phyloP scores from a whole-genome alignment of 2,329 filamentous ascomycete species.

The Salinomyces thailandicus region DNA sequence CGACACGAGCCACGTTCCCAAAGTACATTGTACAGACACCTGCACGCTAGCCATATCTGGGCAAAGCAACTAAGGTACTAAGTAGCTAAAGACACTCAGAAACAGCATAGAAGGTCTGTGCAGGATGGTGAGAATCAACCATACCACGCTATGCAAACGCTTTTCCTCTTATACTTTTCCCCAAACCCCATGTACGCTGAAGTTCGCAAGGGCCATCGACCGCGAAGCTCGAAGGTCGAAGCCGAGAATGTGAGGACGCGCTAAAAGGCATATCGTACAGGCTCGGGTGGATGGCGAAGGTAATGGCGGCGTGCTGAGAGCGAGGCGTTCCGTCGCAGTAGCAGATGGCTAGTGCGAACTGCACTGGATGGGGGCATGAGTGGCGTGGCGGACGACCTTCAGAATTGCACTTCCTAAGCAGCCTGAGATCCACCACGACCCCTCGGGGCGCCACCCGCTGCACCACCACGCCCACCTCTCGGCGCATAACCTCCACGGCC shows the following conservation, averaged over 20 bases:
- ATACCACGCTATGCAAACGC: background rate
- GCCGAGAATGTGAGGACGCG: too few species aligned
- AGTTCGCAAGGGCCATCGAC: background rate
- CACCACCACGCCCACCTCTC: conserved; percentile 35
- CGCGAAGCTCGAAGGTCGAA: background rate
- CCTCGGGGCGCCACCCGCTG: conserved; percentile 1
- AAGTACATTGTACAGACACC: too few species aligned
- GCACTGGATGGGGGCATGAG: background rate
- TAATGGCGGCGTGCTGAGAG: background rate
- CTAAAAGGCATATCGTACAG: background rate
- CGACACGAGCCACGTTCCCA: too few species aligned
- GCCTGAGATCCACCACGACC: background rate
- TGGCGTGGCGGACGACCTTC: background rate
- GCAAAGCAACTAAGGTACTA: too few species aligned
- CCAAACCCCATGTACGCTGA: background rate
- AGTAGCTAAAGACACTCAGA: too few species aligned
- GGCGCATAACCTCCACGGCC: conserved; percentile 48
- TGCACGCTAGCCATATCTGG: too few species aligned
- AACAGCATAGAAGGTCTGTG: too few species aligned
- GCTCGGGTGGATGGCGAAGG: background rate
- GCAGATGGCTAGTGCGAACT: too few species aligned
- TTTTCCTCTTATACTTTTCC: background rate
- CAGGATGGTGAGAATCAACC: too few species aligned
- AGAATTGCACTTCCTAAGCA: background rate
- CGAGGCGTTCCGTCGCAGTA: too few species aligned